Conservation (phyloP, 331 rosid species). For the Quercus tomentella region DNA sequence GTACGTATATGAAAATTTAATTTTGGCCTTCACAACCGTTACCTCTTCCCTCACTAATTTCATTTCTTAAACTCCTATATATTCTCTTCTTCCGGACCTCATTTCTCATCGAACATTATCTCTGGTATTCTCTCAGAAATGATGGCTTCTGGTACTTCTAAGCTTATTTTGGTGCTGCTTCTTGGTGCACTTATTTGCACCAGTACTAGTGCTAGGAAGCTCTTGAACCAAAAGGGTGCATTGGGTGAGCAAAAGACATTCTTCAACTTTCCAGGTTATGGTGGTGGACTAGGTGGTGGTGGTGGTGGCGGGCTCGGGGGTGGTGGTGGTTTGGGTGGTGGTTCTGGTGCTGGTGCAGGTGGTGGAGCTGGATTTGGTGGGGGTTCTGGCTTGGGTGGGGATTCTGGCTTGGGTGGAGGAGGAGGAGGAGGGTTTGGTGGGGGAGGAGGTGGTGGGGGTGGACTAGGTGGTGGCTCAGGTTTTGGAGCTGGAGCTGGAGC, state of each 20-base stretch:
- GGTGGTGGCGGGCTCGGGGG: slow-evolving; percentile 4
- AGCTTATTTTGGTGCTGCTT: slow-evolving; percentile 34
- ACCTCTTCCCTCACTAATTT: not conserved
- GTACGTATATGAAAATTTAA: not conserved
- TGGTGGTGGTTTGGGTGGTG: slow-evolving; percentile 3
- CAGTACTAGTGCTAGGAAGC: slow-evolving; percentile 23
- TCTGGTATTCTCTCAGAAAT: not conserved
- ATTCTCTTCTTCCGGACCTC: not conserved
- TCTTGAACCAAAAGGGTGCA: slow-evolving; percentile 14
- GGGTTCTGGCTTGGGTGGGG: slow-evolving; percentile 4
- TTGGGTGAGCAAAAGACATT: slow-evolving; percentile 17
- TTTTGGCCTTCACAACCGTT: not conserved
- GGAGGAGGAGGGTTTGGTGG: not conserved
- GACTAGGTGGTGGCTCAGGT: not conserved
- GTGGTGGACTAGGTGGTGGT: slow-evolving; percentile 18
- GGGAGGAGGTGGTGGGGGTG: not conserved
- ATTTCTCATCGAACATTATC: not conserved
- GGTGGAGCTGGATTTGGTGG: slow-evolving; percentile 16
- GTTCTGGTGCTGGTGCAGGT: slow-evolving; percentile 5
- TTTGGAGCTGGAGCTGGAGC: slow-evolving; percentile 14
- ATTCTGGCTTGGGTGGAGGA: slow-evolving; percentile 4
- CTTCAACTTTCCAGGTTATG: slow-evolving; percentile 25
- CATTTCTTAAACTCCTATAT: not conserved
- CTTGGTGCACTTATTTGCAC: slow-evolving; percentile 18
- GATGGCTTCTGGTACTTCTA: slow-evolving; percentile 20